Evolutionary conservation across 2,329 filamentous ascomycete species (phyloP).

Genomic region (Pestalotiopsis fici): DNA sequence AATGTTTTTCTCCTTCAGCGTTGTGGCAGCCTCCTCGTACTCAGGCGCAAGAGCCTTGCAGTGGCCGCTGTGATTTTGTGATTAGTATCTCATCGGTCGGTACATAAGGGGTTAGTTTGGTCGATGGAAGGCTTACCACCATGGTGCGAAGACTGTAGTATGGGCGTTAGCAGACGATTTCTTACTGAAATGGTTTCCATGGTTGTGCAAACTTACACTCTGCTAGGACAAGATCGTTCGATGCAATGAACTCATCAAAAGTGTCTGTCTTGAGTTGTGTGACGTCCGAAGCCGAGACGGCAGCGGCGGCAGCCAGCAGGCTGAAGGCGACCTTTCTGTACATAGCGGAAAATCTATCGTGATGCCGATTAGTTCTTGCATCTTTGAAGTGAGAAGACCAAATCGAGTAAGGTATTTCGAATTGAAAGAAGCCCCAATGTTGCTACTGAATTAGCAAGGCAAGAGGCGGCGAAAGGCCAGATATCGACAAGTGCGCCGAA

Average conservation of each 20-base stretch:
- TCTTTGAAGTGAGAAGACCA: background rate
- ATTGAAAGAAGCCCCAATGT: background rate
- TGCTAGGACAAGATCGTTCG: conserved; percentile 86
- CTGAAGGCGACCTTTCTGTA: conserved; percentile 45
- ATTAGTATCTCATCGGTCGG: background rate
- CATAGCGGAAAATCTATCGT: conserved; percentile 21
- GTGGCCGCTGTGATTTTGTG: conserved; percentile 61
- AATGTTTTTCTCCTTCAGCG: conserved; percentile 86
- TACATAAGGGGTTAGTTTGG: background rate
- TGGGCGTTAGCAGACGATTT: conserved; percentile 33
- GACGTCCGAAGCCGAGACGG: conserved; percentile 76
- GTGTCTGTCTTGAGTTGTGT: conserved; percentile 80
- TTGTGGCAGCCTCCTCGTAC: conserved; percentile 84
- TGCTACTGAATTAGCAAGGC: background rate
- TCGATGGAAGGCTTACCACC: conserved; percentile 55
- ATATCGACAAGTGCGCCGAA: background rate
- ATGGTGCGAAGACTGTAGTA: conserved; percentile 81
- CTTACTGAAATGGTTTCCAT: background rate
- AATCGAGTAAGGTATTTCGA: background rate
- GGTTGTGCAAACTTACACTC: conserved; percentile 68
- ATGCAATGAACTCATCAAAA: conserved; percentile 83
- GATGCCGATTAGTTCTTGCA: background rate
- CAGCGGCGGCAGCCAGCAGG: conserved; percentile 58
- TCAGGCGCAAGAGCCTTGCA: conserved; percentile 97
- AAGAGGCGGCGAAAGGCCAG: background rate